These are phyloP conservation scores for Phytophthora europaea DNA, from an alignment of 352 stramenopile species.

Conservation along the genomic window DNA sequence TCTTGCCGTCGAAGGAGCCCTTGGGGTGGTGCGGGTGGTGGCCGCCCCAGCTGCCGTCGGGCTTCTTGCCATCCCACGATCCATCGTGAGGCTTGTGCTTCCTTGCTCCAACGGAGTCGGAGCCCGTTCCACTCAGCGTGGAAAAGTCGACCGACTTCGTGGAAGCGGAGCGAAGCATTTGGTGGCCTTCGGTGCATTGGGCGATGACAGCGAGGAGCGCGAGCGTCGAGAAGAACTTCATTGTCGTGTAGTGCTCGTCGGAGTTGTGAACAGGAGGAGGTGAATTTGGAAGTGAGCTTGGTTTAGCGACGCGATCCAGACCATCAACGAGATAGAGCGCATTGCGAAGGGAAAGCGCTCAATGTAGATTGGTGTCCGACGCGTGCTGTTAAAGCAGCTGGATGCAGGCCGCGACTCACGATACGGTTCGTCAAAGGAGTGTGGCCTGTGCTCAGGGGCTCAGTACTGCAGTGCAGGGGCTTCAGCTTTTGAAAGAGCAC, in stretches of 20 bases:
- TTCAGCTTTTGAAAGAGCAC: conserved; percentile 9
- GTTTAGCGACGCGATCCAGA: background rate
- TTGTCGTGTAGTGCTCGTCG: background rate
- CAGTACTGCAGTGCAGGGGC: background rate
- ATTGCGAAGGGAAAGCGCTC: background rate
- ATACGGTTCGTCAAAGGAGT: conserved; percentile 17
- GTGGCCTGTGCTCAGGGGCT: background rate
- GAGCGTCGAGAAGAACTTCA: conserved; percentile 33
- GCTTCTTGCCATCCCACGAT: conserved; percentile 18
- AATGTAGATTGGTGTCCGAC: conserved; percentile 22
- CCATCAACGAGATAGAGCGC: background rate
- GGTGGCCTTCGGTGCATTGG: conserved; percentile 22
- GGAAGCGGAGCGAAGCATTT: conserved; percentile 33
- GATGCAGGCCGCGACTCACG: background rate
- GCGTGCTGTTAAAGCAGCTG: conserved; percentile 26
- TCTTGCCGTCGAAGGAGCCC: conserved; percentile 27
- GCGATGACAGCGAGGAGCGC: conserved; percentile 29
- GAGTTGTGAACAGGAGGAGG: conserved; percentile 21
- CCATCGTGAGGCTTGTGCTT: conserved; percentile 24
- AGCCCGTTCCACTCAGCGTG: conserved; percentile 3
- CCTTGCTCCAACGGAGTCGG: conserved; percentile 9
- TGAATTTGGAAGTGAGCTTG: conserved; percentile 31
- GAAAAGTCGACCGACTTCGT: conserved; percentile 28
- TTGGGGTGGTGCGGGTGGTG: conserved; percentile 17
- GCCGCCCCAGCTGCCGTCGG: background rate